These are phyloP conservation scores for Lolium rigidum DNA, from an alignment of 176 grass and related monocot species.

Conservation along the genomic window DNA sequence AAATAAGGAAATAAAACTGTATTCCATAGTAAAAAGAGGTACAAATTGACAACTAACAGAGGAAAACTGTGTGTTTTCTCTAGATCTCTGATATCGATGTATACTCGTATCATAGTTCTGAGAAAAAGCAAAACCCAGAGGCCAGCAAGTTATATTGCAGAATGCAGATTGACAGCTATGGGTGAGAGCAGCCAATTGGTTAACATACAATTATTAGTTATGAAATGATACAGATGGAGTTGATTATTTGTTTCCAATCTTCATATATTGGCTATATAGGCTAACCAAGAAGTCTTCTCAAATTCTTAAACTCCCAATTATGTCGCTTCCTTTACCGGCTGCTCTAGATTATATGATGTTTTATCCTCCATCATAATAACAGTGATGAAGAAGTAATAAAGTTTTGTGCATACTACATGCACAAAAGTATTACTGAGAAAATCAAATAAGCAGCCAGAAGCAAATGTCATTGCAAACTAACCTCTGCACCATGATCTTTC, in stretches of 20 bases:
- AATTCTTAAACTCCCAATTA: neutral
- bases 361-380: slow-evolving; percentile 1
- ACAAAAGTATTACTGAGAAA: neutral
- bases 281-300: slow-evolving; percentile 7
- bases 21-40: neutral
- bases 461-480: slow-evolving; percentile 42
- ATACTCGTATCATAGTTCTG: neutral
- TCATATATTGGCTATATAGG: slow-evolving; percentile 1
- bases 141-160: neutral
- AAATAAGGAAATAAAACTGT: neutral
- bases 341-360: slow-evolving; percentile 2
- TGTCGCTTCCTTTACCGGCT: neutral
- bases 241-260: neutral
- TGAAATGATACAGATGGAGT: neutral
- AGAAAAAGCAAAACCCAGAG: neutral
- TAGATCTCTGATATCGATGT: neutral
- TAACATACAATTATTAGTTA: neutral
- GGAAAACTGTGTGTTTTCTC: slow-evolving; percentile 12
- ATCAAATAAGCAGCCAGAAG: neutral
- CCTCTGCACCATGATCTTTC: slow-evolving; percentile 90
- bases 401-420: neutral
- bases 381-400: neutral
- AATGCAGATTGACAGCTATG: neutral
- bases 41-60: neutral
- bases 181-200: neutral